Base-by-base conservation (phyloP, 108 stramenopile species). In the Cylindrotheca fusiformis region DNA sequence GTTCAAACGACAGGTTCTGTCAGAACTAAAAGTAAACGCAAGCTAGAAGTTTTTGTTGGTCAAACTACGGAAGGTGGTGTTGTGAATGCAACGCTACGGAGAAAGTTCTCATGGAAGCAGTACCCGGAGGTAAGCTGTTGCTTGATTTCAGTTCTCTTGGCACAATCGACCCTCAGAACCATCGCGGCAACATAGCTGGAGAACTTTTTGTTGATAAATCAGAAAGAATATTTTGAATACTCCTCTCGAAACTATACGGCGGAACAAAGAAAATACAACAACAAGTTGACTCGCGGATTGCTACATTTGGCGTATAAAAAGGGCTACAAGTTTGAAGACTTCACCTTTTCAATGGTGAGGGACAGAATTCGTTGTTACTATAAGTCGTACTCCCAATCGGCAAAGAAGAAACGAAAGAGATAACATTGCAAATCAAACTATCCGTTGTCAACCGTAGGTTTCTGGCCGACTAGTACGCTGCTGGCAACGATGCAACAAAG, bases 261-360 rank as follows among this genome's bases (percentile, higher is more conserved):
- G 0, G 86, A 88, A 54, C 91, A 93, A 58, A 85, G 83, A 59
- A 82, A 75, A 51, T 93, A 86, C 65, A 93, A 93, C 65, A 93
- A 93, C 55, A 64, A 63, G 1, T 83, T 93, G 33, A 93, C 91
- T n/a, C 76, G 85, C 50, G 81, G 79, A 0, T 65, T 93, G 26
- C 66, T 93, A 4, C 86, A 87, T 23, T 32, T 88, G 27, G 88
- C 91, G 2, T 69, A 77, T 8, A 68, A 65, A 47, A 63, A 79
- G 53, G 88, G 88, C 22, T 93, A 87, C 52, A 56, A 86, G 5
- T 93, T 93, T 62, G 88, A 93, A 53, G 82, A 81, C 22, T 84
- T 84, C 59, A 77, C 79, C 8, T 84, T 81, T 47, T 65, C 80
- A 5, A 69, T 74, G 60, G 67, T 84, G 32, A 74, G 83, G 19